phyloP scores from a whole-genome alignment of 225 moss, liverwort and hornwort species.

The Pseudoscleropodium purum region DNA sequence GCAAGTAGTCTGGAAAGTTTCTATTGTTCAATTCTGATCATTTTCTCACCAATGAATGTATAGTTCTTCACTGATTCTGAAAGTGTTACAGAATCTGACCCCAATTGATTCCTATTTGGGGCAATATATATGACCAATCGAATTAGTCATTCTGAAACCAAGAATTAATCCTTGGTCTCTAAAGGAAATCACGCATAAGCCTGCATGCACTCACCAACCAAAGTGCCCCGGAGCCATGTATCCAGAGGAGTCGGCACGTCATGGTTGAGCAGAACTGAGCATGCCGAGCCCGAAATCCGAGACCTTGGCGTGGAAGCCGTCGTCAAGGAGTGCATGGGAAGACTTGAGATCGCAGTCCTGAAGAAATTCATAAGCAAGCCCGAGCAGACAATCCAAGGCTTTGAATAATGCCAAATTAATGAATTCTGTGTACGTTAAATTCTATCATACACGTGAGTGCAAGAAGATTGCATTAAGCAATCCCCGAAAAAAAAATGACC shows the following conservation, averaged over 20 bases:
- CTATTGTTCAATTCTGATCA: not conserved
- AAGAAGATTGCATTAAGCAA: not conserved
- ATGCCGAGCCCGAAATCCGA: not conserved
- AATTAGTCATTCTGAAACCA: not conserved
- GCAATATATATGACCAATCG: too few species aligned
- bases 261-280: not conserved
- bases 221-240: constrained; percentile 32
- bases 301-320: constrained; percentile 31
- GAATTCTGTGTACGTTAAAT: not conserved
- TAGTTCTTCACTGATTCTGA: not conserved
- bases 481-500: not conserved
- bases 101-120: too few species aligned
- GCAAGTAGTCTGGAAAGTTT: not conserved
- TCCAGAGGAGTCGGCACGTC: not conserved
- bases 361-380: not conserved
- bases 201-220: not conserved
- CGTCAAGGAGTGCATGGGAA: constrained; percentile 19
- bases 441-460: not conserved
- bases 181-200: not conserved
- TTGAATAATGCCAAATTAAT: not conserved
- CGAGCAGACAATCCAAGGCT: not conserved
- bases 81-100: not conserved
- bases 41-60: not conserved
- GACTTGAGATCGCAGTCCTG: constrained; percentile 1
- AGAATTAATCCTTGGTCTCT: not conserved